Evolutionary conservation across 1,284 basidiomycete genomes (phyloP).

Genomic region (Singerocomus inundabilis): DNA sequence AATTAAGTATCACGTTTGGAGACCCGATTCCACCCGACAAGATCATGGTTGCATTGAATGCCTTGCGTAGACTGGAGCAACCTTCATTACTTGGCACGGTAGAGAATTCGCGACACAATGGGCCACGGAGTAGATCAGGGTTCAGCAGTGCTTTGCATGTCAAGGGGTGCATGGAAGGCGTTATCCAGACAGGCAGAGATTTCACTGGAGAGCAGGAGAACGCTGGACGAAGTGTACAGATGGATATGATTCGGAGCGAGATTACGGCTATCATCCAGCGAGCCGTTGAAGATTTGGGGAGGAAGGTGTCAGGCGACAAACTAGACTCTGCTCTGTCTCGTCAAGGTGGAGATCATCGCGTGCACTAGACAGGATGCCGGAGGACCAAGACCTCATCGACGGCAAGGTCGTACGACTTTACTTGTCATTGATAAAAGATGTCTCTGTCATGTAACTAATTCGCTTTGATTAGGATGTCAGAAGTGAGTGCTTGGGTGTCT

Average conservation of each 20-base stretch:
- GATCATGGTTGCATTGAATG: slow-evolving; percentile 35
- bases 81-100: background rate
- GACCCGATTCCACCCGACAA: slow-evolving; percentile 52
- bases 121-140: background rate
- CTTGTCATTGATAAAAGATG: too few species aligned
- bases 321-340: slow-evolving; percentile 18
- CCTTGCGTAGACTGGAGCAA: background rate
- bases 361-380: background rate
- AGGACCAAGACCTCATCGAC: background rate
- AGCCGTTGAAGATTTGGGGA: slow-evolving; percentile 60
- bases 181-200: slow-evolving; percentile 2
- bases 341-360: background rate
- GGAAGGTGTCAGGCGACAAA: slow-evolving; percentile 42
- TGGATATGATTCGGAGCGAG: slow-evolving; percentile 46
- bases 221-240: slow-evolving; percentile 13
- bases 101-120: background rate
- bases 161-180: slow-evolving; percentile 14
- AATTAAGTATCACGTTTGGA: slow-evolving; percentile 73
- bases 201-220: background rate
- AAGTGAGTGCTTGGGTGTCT: too few species aligned
- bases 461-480: too few species aligned
- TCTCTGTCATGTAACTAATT: too few species aligned
- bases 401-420: too few species aligned
- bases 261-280: slow-evolving; percentile 59
- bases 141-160: background rate